These are phyloP conservation scores for Dryas alaskensis DNA, from an alignment of 306 rosid species.

Conservation along the genomic window DNA sequence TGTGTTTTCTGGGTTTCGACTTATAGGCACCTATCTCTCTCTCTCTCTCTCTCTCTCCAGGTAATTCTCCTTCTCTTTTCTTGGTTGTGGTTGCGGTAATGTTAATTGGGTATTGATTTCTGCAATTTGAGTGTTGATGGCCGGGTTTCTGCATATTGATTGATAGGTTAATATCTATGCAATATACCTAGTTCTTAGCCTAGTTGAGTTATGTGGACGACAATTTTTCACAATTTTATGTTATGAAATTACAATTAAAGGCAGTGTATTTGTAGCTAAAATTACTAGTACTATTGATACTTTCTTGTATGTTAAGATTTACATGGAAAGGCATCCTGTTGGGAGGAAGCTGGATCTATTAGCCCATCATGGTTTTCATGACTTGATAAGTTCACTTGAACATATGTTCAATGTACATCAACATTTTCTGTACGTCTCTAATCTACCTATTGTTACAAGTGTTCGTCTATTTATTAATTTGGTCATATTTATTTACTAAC, in stretches of 20 bases:
- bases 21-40: too few relatives aligned
- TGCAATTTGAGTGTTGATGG: too few relatives aligned
- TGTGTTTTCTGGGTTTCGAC: too few relatives aligned
- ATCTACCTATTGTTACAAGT: neutral
- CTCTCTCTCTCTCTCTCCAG: too few relatives aligned
- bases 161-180: constrained; percentile 7
- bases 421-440: constrained; percentile 44
- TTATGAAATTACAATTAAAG: neutral
- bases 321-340: constrained; percentile 81
- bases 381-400: constrained; percentile 57
- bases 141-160: neutral
- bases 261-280: neutral
- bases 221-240: constrained; percentile 28
- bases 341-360: constrained; percentile 70
- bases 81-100: too few relatives aligned
- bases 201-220: constrained; percentile 24
- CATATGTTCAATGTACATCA: constrained; percentile 64
- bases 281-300: too few relatives aligned
- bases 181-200: constrained; percentile 23
- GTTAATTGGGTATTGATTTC: too few relatives aligned
- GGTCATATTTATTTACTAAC: too few relatives aligned
- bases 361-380: constrained; percentile 52
- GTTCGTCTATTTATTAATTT: too few relatives aligned
- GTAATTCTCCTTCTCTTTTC: too few relatives aligned
- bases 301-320: constrained; percentile 59